A percentile compares a stretch with the other conserved stretches of the same genome.
Conservation (phyloP, 2,329 filamentous ascomycete genomes). For the Colletotrichum higginsianum region DNA sequence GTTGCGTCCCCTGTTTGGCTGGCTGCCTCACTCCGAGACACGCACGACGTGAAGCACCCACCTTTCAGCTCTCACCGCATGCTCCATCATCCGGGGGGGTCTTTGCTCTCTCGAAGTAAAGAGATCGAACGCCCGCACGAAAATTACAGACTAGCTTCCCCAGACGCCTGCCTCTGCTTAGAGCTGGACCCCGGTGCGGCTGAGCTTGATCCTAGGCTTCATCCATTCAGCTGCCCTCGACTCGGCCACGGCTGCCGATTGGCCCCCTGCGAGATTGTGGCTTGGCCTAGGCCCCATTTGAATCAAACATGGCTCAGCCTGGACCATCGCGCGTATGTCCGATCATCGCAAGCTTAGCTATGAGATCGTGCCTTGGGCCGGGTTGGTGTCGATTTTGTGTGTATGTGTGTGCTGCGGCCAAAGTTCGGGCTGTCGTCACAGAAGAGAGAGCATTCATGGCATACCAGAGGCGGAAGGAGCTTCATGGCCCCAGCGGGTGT, state of each 20-base stretch:
- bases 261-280: constrained; percentile 9
- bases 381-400: constrained; percentile 6
- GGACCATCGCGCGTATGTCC: not conserved
- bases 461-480: not conserved
- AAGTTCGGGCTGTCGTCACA: not conserved
- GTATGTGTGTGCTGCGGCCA: not conserved
- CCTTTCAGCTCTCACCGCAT: constrained; percentile 14
- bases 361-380: not conserved
- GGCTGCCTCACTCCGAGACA: not conserved
- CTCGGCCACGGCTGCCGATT: constrained; percentile 21
- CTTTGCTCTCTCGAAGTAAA: constrained; percentile 19
- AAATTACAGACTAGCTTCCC: not conserved
- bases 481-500: not conserved
- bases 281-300: constrained; percentile 7
- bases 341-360: constrained; percentile 6
- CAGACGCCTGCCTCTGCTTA: not conserved
- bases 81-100: not conserved
- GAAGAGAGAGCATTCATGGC: not conserved
- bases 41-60: not conserved
- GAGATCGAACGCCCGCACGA: constrained; percentile 24
- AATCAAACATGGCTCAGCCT: constrained; percentile 19
- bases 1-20: not conserved
- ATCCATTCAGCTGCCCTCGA: constrained; percentile 14
- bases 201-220: constrained; percentile 18
- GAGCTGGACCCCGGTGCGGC: constrained; percentile 22